Evolutionary conservation across 2,329 filamentous ascomycete genomes (phyloP).

Genomic region (Pestalotiopsis sp.): DNA sequence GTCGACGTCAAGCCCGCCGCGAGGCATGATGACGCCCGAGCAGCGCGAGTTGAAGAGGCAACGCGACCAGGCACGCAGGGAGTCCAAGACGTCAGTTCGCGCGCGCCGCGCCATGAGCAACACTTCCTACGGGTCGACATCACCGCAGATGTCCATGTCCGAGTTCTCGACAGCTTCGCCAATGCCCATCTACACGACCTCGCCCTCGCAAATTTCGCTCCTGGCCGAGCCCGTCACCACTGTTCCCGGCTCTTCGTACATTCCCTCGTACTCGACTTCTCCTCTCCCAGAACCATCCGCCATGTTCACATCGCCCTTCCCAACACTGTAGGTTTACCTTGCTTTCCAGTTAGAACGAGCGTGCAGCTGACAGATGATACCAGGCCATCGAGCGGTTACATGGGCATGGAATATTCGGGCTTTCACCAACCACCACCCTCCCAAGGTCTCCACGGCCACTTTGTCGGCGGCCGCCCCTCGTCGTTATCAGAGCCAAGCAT

Average conservation of each 20-base stretch:
- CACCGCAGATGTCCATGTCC: conserved; percentile 45
- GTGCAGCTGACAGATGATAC: not conserved
- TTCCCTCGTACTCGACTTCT: conserved; percentile 50
- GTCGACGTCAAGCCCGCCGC: conserved; percentile 60
- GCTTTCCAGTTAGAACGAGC: not conserved
- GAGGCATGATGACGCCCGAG: conserved; percentile 56
- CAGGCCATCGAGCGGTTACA: conserved; percentile 39
- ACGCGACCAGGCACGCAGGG: conserved; percentile 59
- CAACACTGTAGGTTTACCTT: conserved; percentile 24
- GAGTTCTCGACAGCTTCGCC: conserved; percentile 43
- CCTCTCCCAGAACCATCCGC: conserved; percentile 45
- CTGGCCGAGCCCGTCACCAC: conserved; percentile 51
- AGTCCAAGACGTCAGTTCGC: conserved; percentile 56
- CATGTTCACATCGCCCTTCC: conserved; percentile 32
- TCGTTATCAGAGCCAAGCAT: conserved; percentile 43
- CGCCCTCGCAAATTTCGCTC: conserved; percentile 52
- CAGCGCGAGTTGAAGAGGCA: conserved; percentile 66
- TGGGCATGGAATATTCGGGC: conserved; percentile 47
- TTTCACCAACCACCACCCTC: conserved; percentile 31
- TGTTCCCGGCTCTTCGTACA: conserved; percentile 45
- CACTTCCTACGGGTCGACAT: conserved; percentile 37
- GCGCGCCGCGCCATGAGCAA: conserved; percentile 54
- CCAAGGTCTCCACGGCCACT: conserved; percentile 37
- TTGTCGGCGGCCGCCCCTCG: conserved; percentile 43
- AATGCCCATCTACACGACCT: conserved; percentile 55